phyloP scores from a whole-genome alignment of 306 rosid species.

The Castanea mollissima region DNA sequence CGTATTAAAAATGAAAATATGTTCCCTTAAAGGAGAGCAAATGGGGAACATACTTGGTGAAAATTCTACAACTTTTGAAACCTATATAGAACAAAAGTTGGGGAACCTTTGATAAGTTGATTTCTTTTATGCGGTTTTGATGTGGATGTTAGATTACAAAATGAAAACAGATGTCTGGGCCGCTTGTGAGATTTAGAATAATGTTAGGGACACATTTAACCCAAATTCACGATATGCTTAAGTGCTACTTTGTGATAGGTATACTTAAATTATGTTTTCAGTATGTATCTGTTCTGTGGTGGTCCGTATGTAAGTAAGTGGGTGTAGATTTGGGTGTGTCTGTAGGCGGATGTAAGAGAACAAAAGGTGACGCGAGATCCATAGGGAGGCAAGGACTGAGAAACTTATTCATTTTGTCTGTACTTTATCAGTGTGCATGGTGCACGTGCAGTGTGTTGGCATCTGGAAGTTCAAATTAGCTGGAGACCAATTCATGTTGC shows the following conservation, averaged over 20 bases:
- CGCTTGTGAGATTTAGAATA: neutral
- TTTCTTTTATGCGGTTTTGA: conserved; percentile 21
- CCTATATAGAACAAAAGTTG: conserved; percentile 7
- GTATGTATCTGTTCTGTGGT: too few relatives aligned
- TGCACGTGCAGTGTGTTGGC: conserved; percentile 43
- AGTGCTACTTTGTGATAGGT: too few relatives aligned
- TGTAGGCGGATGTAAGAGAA: neutral
- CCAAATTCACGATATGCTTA: too few relatives aligned
- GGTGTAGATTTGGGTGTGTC: too few relatives aligned
- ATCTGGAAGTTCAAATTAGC: conserved; percentile 30
- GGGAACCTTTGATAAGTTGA: neutral
- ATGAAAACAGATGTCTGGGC: conserved; percentile 13
- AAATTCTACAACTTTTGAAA: conserved; percentile 14
- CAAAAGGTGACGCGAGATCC: neutral
- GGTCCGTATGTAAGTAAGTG: too few relatives aligned
- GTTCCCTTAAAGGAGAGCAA: conserved; percentile 37
- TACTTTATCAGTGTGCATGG: conserved; percentile 15
- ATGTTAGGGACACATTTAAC: too few relatives aligned
- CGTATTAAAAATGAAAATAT: conserved; percentile 13
- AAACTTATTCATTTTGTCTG: conserved; percentile 16
- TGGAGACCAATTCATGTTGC: conserved; percentile 22
- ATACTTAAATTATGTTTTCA: too few relatives aligned
- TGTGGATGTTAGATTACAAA: conserved; percentile 14
- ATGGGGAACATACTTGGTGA: conserved; percentile 23
- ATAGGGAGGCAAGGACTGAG: conserved; percentile 19